Conservation (phyloP, 768 basidiomycete species). For the Lyophyllum decastes region DNA sequence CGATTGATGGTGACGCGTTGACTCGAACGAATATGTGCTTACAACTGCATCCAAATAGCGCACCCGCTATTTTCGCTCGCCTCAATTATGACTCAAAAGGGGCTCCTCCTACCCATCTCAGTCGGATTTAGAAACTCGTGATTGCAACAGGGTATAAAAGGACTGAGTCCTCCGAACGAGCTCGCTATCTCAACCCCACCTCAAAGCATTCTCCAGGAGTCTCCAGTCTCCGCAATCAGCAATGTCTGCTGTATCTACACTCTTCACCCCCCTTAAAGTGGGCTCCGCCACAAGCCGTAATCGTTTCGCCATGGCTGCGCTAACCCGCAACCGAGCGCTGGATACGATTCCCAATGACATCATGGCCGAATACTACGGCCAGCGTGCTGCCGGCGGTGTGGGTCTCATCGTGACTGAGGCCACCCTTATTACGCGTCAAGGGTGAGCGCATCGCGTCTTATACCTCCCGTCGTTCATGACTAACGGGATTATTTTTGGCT, state of each 20-base stretch:
- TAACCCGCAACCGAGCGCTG: conserved; percentile 37
- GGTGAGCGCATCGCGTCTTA: conserved; percentile 24
- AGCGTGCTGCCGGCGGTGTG: conserved; percentile 36
- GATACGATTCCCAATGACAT: conserved; percentile 33
- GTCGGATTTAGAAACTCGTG: too few relatives aligned
- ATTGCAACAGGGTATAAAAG: not conserved
- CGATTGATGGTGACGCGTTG: too few relatives aligned
- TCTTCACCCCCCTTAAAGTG: conserved; percentile 30
- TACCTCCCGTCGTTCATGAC: too few relatives aligned
- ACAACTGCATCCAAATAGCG: too few relatives aligned
- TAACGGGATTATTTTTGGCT: not conserved
- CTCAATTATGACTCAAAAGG: too few relatives aligned
- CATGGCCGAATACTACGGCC: conserved; percentile 38
- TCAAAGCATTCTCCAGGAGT: not conserved
- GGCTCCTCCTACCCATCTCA: too few relatives aligned
- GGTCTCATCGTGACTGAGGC: conserved; percentile 40
- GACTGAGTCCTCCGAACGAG: not conserved
- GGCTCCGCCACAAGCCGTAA: conserved; percentile 34
- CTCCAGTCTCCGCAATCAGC: not conserved
- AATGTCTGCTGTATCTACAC: conserved; percentile 13
- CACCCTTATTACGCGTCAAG: conserved; percentile 40
- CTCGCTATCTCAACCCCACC: not conserved
- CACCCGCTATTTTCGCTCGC: too few relatives aligned
- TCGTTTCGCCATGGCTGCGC: conserved; percentile 32
- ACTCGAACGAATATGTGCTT: too few relatives aligned